Percentiles rank a stretch among this genome's conserved stretches.
phyloP scores from a whole-genome alignment of 139 green algal genomes.

The Chlorella sp. region DNA sequence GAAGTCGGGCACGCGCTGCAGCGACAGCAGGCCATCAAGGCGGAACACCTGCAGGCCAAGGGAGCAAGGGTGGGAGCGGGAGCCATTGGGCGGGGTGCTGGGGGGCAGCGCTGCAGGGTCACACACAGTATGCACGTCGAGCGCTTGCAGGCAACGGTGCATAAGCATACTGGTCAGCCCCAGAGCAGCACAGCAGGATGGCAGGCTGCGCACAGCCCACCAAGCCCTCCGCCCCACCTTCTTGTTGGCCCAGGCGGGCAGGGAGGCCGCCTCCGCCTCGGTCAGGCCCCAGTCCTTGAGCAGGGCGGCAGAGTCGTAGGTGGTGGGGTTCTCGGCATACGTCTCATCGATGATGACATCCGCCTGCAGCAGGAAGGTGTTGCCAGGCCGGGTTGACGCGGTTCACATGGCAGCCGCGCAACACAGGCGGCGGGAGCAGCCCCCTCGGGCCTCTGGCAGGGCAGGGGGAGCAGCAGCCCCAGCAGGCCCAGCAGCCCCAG shows the following conservation, averaged over 20 bases:
- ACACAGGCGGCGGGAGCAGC: no score
- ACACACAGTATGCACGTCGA: no score
- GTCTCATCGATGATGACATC: conserved; percentile 80
- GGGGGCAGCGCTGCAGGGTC: background rate
- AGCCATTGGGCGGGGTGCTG: background rate
- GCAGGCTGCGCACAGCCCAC: no score
- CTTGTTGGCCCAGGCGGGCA: conserved; percentile 22
- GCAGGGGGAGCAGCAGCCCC: background rate
- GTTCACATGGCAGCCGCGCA: no score
- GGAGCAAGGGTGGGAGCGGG: background rate
- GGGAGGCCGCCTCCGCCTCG: background rate
- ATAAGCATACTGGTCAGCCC: background rate
- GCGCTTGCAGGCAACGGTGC: no score
- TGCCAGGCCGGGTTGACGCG: no score
- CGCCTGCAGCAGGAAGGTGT: no score
- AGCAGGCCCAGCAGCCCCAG: background rate
- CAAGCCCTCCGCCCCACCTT: no score
- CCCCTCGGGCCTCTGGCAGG: no score
- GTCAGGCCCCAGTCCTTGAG: conserved; percentile 38
- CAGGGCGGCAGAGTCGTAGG: conserved; percentile 58
- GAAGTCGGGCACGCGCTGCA: background rate
- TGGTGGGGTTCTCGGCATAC: conserved; percentile 44
- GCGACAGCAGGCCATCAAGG: conserved; percentile 52
- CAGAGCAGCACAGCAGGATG: no score
- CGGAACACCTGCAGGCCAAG: conserved; percentile 47